Conservation (phyloP, 208 protist genomes). For the Leishmania tropica region DNA sequence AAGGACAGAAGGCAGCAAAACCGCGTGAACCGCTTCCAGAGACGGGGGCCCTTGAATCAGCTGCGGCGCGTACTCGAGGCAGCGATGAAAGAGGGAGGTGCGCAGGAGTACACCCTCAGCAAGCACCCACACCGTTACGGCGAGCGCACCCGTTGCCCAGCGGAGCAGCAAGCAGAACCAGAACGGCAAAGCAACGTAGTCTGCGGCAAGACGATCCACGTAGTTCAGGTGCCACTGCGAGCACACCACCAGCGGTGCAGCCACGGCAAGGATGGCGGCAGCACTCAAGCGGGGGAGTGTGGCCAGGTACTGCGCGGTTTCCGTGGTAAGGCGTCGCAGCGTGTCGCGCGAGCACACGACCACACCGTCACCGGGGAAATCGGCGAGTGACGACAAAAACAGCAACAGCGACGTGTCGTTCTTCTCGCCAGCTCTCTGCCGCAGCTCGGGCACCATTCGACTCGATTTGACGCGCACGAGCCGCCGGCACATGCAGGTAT, state of each 20-base stretch:
- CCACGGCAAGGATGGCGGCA: neutral
- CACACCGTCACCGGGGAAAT: neutral
- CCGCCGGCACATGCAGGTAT: conserved; percentile 11
- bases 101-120: conserved; percentile 12
- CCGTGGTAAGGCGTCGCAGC: conserved; percentile 12
- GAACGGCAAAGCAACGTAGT: conserved; percentile 24
- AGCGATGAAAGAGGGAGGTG: conserved; percentile 27
- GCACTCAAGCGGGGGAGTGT: conserved; percentile 7
- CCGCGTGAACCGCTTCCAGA: conserved; percentile 17
- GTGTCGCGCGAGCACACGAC: conserved; percentile 5
- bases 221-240: conserved; percentile 22
- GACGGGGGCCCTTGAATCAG: conserved; percentile 1
- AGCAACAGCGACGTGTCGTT: conserved; percentile 1
- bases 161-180: conserved; percentile 23
- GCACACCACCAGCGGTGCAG: conserved; percentile 14
- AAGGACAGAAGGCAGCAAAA: conserved; percentile 15
- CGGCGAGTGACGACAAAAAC: conserved; percentile 6
- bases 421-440: neutral
- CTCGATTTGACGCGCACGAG: conserved; percentile 7
- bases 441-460: neutral
- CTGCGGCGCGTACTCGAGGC: conserved; percentile 20
- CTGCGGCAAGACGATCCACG: conserved; percentile 9
- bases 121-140: conserved; percentile 5
- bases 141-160: conserved; percentile 16
- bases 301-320: conserved; percentile 6